These are phyloP conservation scores for Phyllostachys edulis DNA, from an alignment of 176 grass and related monocot species.

Conservation along the genomic window DNA sequence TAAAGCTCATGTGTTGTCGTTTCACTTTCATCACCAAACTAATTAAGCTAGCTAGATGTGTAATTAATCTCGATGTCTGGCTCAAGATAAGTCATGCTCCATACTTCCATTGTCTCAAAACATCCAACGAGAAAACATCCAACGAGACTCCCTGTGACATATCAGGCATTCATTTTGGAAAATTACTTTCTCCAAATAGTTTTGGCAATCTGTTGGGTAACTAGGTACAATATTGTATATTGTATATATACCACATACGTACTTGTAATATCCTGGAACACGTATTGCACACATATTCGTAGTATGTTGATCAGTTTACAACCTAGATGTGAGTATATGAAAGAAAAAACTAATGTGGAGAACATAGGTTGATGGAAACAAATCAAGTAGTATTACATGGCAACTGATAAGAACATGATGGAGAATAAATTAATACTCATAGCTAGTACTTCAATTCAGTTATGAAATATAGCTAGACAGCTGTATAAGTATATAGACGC, in stretches of 20 bases:
- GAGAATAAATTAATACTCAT: not conserved
- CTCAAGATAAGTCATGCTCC: not conserved
- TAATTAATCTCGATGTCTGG: slow-evolving; percentile 11
- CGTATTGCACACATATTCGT: not conserved
- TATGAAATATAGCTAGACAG: not conserved
- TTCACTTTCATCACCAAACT: not conserved
- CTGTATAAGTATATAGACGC: not conserved
- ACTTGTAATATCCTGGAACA: not conserved
- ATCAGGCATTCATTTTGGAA: not conserved
- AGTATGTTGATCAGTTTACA: not conserved
- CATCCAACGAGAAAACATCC: not conserved
- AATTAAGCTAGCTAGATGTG: not conserved
- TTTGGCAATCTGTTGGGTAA: not conserved
- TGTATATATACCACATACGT: not conserved
- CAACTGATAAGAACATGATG: not conserved
- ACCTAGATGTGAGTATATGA: not conserved
- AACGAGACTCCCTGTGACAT: not conserved
- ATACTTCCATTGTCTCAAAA: not conserved
- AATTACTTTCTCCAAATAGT: not conserved
- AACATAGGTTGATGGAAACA: not conserved
- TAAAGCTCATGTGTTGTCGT: not conserved
- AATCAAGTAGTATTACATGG: not conserved
- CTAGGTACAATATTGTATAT: not conserved
- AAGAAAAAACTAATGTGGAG: not conserved
- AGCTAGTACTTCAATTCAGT: not conserved